Evolutionary conservation across 2,329 filamentous ascomycete genomes (phyloP).

Genomic region (Colletotrichum sp.): DNA sequence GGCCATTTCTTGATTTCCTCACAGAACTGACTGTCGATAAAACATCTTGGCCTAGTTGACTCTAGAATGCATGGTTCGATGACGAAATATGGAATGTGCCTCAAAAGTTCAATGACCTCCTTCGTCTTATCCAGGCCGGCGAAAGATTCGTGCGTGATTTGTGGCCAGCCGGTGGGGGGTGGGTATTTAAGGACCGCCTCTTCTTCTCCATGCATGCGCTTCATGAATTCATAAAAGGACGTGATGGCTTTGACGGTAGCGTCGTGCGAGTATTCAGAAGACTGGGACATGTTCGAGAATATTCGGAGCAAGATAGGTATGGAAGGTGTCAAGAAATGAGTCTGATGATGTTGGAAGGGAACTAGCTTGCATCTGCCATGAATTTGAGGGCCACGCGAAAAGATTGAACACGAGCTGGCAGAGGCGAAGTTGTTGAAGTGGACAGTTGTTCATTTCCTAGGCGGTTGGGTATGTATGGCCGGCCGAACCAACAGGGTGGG

Average conservation of each 20-base stretch:
- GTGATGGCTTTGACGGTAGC: not conserved
- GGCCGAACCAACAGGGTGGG: not conserved
- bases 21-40: not conserved
- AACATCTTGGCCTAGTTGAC: not conserved
- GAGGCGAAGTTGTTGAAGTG: not conserved
- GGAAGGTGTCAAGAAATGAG: not conserved
- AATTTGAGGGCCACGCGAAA: not conserved
- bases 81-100: not conserved
- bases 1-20: not conserved
- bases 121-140: not conserved
- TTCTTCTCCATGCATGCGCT: not conserved
- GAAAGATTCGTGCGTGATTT: not conserved
- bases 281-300: not conserved
- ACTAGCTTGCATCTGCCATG: not conserved
- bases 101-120: not conserved
- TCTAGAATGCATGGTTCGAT: not conserved
- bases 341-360: not conserved
- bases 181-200: accelerated
- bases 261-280: not conserved
- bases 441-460: not conserved
- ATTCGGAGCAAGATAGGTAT: not conserved
- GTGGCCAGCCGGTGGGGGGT: not conserved
- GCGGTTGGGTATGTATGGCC: not conserved
- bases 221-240: not conserved
- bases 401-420: not conserved